Percentiles rank a stretch among this genome's conserved stretches.
Evolutionary conservation across 345 rosid species (phyloP).

Genomic region (Linum lewisii): DNA sequence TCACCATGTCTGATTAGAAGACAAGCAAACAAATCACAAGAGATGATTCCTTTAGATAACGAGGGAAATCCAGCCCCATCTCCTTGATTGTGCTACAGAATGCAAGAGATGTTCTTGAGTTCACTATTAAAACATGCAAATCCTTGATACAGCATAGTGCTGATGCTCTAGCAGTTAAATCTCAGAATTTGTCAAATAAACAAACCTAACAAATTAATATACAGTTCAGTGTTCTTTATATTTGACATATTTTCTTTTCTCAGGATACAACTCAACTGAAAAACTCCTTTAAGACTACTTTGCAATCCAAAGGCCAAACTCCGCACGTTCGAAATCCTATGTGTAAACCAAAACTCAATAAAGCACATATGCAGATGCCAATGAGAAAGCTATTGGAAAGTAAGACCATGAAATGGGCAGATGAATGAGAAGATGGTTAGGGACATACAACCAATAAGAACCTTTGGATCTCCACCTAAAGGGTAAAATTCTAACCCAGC

Average conservation of each 20-base stretch:
- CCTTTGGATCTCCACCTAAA: constrained; percentile 95
- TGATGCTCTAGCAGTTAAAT: background rate
- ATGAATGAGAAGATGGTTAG: constrained; percentile 11
- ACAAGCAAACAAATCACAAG: constrained; percentile 10
- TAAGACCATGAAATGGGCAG: background rate
- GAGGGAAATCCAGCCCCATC: no score
- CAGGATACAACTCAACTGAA: no score
- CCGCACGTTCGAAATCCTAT: no score
- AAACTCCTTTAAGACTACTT: no score
- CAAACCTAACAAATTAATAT: no score
- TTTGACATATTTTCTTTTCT: no score
- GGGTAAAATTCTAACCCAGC: constrained; percentile 97
- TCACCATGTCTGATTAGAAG: constrained; percentile 83
- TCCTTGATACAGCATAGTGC: background rate
- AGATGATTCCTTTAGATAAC: background rate
- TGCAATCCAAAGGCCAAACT: no score
- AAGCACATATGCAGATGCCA: background rate
- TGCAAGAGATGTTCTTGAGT: background rate
- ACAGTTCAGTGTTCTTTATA: no score
- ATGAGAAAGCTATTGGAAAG: no score
- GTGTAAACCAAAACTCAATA: no score
- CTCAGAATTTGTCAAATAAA: background rate
- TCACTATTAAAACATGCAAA: background rate
- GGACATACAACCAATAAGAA: constrained; percentile 91
- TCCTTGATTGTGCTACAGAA: no score